A percentile compares a stretch with the other conserved stretches of the same genome.
These are phyloP conservation scores for Claviceps quebecensis DNA, from an alignment of 2,329 filamentous ascomycete genomes.

Conservation along the genomic window DNA sequence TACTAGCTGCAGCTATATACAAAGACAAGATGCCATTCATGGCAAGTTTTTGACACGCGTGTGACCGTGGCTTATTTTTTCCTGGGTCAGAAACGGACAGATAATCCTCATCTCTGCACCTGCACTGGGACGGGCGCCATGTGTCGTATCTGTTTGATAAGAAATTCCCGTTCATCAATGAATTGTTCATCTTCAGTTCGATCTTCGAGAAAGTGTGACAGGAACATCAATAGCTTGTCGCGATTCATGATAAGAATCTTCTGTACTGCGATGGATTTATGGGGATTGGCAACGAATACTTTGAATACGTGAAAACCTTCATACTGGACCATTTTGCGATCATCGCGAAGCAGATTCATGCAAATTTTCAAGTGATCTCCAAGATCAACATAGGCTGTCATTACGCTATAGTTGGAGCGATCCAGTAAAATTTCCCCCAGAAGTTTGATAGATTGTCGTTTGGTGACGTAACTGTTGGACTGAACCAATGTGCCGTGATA, in stretches of 20 bases:
- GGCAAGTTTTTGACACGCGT: background rate
- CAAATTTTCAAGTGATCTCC: slow-evolving; percentile 95
- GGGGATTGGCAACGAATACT: slow-evolving; percentile 96
- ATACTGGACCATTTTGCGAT: slow-evolving; percentile 98
- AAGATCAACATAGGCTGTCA: slow-evolving; percentile 92
- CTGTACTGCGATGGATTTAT: slow-evolving; percentile 93
- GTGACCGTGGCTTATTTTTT: background rate
- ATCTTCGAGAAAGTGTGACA: slow-evolving; percentile 86
- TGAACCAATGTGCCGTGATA: slow-evolving; percentile 83
- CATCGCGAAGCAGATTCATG: slow-evolving; percentile 93
- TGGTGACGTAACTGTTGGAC: slow-evolving; percentile 93
- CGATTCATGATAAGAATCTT: slow-evolving; percentile 94
- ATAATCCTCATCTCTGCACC: slow-evolving; percentile 27
- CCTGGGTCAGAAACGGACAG: background rate
- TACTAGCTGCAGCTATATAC: background rate
- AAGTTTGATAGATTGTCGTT: slow-evolving; percentile 93
- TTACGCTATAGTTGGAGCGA: slow-evolving; percentile 91
- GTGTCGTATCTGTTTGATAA: slow-evolving; percentile 82
- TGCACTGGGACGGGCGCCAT: slow-evolving; percentile 46
- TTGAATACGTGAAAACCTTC: slow-evolving; percentile 99
- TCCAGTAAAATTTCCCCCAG: slow-evolving; percentile 90
- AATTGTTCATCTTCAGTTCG: slow-evolving; percentile 97
- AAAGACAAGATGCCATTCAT: background rate
- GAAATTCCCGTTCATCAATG: slow-evolving; percentile 91
- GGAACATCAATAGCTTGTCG: slow-evolving; percentile 75